Percentiles rank a stretch among this genome's conserved stretches.
Conservation (phyloP, 306 rosid species). For the Bauhinia variegata region DNA sequence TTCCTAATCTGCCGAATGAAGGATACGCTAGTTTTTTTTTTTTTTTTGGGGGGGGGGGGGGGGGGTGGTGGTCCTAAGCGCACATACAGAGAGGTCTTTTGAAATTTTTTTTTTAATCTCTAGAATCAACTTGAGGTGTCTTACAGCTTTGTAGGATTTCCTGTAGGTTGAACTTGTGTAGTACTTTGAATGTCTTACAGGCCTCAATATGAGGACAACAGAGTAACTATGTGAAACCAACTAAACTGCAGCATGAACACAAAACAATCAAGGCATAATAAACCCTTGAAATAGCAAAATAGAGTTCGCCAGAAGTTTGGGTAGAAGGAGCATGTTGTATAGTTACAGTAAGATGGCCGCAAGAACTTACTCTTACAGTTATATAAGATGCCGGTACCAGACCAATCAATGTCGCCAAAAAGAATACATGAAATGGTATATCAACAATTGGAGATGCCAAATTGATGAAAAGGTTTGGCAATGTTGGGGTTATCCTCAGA, state of each 20-base stretch:
- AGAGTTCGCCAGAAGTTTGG: neutral
- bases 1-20: neutral
- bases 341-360: conserved; percentile 31
- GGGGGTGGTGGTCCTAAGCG: too few species aligned
- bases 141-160: too few species aligned
- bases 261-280: neutral
- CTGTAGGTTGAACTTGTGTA: neutral
- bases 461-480: conserved; percentile 95
- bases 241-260: conserved; percentile 14
- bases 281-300: conserved; percentile 8
- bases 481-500: conserved; percentile 90
- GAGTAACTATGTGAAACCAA: conserved; percentile 21
- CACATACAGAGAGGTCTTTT: too few species aligned
- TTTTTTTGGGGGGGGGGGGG: too few species aligned
- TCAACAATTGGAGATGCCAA: conserved; percentile 98
- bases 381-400: conserved; percentile 89
- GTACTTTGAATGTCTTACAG: neutral
- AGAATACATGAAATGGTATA: conserved; percentile 91
- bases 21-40: too few species aligned
- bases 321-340: conserved; percentile 12
- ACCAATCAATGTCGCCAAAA: conserved; percentile 81
- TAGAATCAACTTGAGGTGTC: too few species aligned
- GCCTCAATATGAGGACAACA: conserved; percentile 5
- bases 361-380: conserved; percentile 80
- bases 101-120: too few species aligned